These are phyloP conservation scores for Capsicum baccatum DNA, from an alignment of 257 asterid species.

Conservation along the genomic window DNA sequence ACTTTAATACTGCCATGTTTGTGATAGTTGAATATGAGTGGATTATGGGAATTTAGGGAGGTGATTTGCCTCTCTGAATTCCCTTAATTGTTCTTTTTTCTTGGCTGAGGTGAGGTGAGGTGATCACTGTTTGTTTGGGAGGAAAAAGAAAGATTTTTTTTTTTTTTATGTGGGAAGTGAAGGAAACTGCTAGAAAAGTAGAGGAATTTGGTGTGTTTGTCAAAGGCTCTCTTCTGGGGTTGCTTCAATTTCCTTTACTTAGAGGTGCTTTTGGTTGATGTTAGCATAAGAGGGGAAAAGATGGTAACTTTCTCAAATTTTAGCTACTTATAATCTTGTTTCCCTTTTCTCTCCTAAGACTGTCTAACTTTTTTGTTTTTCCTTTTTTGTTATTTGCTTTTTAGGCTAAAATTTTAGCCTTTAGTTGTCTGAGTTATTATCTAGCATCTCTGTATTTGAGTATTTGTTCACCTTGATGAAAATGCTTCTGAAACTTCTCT, in stretches of 20 bases:
- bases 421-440: background rate
- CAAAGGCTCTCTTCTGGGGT: conserved; percentile 3
- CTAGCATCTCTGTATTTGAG: background rate
- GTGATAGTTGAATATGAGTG: conserved; percentile 56
- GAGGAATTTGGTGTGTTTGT: background rate
- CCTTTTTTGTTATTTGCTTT: background rate
- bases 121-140: conserved; percentile 1
- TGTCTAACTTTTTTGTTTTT: background rate
- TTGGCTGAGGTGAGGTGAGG: background rate
- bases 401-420: background rate
- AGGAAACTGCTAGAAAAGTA: background rate
- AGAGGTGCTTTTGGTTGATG: conserved; percentile 24
- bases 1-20: conserved; percentile 53
- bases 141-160: background rate
- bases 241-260: conserved; percentile 20
- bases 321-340: background rate
- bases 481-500: background rate
- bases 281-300: conserved; percentile 27
- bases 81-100: conserved; percentile 39
- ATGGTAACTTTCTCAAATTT: conserved; percentile 33
- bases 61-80: conserved; percentile 74
- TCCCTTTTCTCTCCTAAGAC: background rate
- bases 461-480: conserved; percentile 21
- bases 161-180: no score
- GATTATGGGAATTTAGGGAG: conserved; percentile 83